Conservation (phyloP, 2,329 filamentous ascomycete species). For the Diplodia intermedia region DNA sequence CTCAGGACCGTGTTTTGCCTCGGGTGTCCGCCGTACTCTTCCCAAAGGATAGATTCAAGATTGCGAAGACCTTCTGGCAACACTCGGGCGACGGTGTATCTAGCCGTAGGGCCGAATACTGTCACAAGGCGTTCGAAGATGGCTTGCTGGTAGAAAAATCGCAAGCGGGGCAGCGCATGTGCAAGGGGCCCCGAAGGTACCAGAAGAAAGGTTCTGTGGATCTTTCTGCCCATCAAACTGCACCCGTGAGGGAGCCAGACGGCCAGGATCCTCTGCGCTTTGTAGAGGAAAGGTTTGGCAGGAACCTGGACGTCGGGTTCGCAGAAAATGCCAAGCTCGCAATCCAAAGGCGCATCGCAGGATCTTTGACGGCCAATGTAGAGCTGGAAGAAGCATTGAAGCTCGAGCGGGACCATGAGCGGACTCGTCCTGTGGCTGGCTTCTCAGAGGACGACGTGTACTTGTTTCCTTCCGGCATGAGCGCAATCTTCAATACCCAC, state of each 20-base stretch:
- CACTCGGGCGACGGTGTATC: slow-evolving; percentile 93
- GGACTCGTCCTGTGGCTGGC: slow-evolving; percentile 58
- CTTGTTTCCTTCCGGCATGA: slow-evolving; percentile 91
- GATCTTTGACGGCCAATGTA: slow-evolving; percentile 75
- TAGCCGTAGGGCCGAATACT: slow-evolving; percentile 90
- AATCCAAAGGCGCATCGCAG: slow-evolving; percentile 85
- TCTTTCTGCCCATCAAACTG: slow-evolving; percentile 33
- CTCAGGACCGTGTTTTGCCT: slow-evolving; percentile 54
- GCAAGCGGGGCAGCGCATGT: slow-evolving; percentile 49
- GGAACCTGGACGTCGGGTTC: slow-evolving; percentile 82
- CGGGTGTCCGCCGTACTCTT: slow-evolving; percentile 68
- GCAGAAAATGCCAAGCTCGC: slow-evolving; percentile 84
- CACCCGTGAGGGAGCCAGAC: slow-evolving; percentile 41
- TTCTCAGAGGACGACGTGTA: slow-evolving; percentile 88
- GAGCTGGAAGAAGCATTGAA: slow-evolving; percentile 68
- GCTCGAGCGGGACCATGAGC: slow-evolving; percentile 53
- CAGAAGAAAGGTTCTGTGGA: slow-evolving; percentile 67
- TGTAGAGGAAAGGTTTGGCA: slow-evolving; percentile 91
- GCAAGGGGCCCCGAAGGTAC: slow-evolving; percentile 81
- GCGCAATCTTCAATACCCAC: slow-evolving; percentile 89
- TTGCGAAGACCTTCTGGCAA: slow-evolving; percentile 97
- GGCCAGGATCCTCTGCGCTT: slow-evolving; percentile 76
- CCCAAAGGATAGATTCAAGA: slow-evolving; percentile 67
- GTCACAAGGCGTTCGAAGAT: slow-evolving; percentile 74
- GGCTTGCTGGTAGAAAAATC: slow-evolving; percentile 65